These are phyloP conservation scores for Linderina pennispora DNA, from an alignment of 192 early-diverging fungal genomes.

Conservation along the genomic window DNA sequence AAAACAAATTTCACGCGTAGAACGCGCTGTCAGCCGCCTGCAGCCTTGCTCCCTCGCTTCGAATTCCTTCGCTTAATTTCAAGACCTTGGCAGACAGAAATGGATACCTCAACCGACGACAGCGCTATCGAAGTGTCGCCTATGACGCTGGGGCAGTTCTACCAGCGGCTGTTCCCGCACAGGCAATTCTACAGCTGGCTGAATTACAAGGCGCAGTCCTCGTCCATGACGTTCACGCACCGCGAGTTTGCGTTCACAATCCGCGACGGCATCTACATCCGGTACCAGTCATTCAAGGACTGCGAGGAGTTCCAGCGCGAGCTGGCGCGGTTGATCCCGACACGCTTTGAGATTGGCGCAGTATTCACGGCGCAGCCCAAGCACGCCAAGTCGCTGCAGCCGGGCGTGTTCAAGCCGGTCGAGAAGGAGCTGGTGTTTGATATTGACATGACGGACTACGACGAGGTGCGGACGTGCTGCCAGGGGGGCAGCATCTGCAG, in stretches of 20 bases:
- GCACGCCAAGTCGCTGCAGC: slow-evolving; percentile 68
- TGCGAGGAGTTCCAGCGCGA: slow-evolving; percentile 68
- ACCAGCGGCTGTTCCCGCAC: slow-evolving; percentile 83
- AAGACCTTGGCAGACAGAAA: no score
- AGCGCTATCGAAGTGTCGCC: slow-evolving; percentile 32
- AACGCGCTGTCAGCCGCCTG: no score
- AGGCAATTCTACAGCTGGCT: slow-evolving; percentile 80
- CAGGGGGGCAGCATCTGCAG: slow-evolving; percentile 77
- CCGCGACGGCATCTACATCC: slow-evolving; percentile 72
- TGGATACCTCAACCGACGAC: slow-evolving; percentile 13
- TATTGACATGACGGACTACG: slow-evolving; percentile 99
- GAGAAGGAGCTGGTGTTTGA: slow-evolving; percentile 95
- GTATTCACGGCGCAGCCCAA: slow-evolving; percentile 82
- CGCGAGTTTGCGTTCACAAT: slow-evolving; percentile 93
- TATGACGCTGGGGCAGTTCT: slow-evolving; percentile 63
- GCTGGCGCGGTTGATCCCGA: slow-evolving; percentile 67
- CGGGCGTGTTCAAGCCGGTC: slow-evolving; percentile 67
- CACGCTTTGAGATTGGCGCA: slow-evolving; percentile 96
- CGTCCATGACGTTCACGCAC: slow-evolving; percentile 70
- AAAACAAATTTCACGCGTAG: no score
- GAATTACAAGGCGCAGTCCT: slow-evolving; percentile 47
- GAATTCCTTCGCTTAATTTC: no score
- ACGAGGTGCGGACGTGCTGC: slow-evolving; percentile 95
- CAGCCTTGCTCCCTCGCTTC: no score
- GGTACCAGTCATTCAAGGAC: slow-evolving; percentile 79